Conservation (phyloP, 345 rosid genomes). For the Eucalyptus urophylla region DNA sequence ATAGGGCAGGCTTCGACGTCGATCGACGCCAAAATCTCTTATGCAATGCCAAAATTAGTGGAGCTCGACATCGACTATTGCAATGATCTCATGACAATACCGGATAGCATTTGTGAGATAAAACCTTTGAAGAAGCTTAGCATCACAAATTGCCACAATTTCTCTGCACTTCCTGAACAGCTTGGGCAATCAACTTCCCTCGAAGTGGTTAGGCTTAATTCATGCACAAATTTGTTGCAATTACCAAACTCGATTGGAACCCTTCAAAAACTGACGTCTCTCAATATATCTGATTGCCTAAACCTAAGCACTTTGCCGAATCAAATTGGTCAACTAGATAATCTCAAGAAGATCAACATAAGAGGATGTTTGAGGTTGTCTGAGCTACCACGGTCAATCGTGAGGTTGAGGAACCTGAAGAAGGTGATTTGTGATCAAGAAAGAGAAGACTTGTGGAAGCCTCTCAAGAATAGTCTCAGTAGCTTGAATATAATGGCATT, state of each 20-base stretch:
- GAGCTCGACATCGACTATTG: conserved; percentile 42
- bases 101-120: conserved; percentile 3
- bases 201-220: conserved; percentile 21
- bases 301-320: conserved; percentile 17
- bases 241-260: conserved; percentile 21
- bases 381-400: fast-evolving
- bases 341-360: conserved; percentile 29
- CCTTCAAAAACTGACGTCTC: conserved; percentile 6
- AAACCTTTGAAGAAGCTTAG: conserved; percentile 11
- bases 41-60: conserved; percentile 13
- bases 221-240: conserved; percentile 19
- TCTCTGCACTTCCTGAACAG: conserved; percentile 20
- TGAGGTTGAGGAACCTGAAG: no score
- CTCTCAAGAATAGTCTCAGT: no score
- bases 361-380: conserved; percentile 16
- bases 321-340: conserved; percentile 23
- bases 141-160: conserved; percentile 44
- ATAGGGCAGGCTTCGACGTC: conserved; percentile 8
- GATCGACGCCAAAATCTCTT: neutral
- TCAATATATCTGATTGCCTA: conserved; percentile 37
- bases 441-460: no score
- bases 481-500: neutral
- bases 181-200: conserved; percentile 21
- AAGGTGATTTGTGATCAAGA: no score
- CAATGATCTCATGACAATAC: conserved; percentile 26